Conservation (phyloP, 345 rosid genomes). For the Linum usitatissimum region DNA sequence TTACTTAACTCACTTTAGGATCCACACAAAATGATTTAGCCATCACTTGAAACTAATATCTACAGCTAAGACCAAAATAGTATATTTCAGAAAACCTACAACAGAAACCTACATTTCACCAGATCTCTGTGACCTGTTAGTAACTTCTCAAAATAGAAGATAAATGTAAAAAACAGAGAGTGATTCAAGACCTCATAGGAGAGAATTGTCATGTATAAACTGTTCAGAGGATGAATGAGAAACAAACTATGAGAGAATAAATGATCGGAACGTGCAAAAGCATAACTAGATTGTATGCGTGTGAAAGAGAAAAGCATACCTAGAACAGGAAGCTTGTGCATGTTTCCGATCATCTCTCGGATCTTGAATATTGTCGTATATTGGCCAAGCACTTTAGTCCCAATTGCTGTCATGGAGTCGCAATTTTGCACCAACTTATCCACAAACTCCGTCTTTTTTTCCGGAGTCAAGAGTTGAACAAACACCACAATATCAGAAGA, state of each 20-base stretch:
- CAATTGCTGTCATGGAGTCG: constrained; percentile 24
- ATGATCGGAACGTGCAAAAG: not conserved
- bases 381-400: constrained; percentile 65
- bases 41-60: too few relatives aligned
- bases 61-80: not conserved
- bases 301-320: constrained; percentile 39
- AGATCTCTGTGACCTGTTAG: not conserved
- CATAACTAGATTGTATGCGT: not conserved
- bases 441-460: constrained; percentile 44
- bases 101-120: not conserved
- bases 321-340: constrained; percentile 31
- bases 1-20: too few relatives aligned
- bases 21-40: too few relatives aligned
- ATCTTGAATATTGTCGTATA: constrained; percentile 54
- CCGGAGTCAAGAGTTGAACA: constrained; percentile 56
- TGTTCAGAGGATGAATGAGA: not conserved
- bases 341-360: constrained; percentile 55
- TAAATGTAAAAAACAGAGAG: not conserved
- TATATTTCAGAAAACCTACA: too few relatives aligned
- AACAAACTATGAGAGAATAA: not conserved
- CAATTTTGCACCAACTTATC: constrained; percentile 38
- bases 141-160: not conserved
- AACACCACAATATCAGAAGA: constrained; percentile 64
- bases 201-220: too few relatives aligned
- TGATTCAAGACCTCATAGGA: not conserved